Percentiles rank a stretch among this genome's conserved stretches.
These are phyloP conservation scores for Kurtzmaniella quercitrusa DNA, from an alignment of 1,139 yeast species.

Conservation along the genomic window DNA sequence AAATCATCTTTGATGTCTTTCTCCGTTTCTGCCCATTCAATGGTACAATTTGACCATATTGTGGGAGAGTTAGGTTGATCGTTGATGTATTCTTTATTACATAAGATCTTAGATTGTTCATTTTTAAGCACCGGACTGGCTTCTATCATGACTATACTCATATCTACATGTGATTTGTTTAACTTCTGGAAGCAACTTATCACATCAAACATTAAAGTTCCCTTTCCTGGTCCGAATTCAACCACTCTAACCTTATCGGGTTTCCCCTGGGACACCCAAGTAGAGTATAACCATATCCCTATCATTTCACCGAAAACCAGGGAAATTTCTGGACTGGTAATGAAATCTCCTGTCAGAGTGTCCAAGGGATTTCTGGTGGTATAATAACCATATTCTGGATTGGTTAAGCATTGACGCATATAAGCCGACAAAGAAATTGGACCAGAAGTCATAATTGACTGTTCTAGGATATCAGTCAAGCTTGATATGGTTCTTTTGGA, in stretches of 20 bases:
- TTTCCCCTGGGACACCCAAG: conserved; percentile 56
- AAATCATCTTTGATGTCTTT: conserved; percentile 43
- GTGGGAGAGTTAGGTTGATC: conserved; percentile 27
- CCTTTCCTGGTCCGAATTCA: conserved; percentile 89
- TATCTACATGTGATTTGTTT: conserved; percentile 19
- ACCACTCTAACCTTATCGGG: conserved; percentile 53
- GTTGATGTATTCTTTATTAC: conserved; percentile 24
- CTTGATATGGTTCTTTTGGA: conserved; percentile 5
- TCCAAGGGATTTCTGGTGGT: conserved; percentile 76
- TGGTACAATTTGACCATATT: conserved; percentile 45
- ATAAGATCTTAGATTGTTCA: conserved; percentile 51
- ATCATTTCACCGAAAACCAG: conserved; percentile 86
- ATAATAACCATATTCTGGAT: conserved; percentile 77
- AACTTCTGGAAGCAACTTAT: conserved; percentile 46
- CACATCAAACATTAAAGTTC: conserved; percentile 71
- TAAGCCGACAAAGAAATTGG: conserved; percentile 71
- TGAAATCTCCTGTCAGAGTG: conserved; percentile 60
- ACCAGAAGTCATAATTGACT: conserved; percentile 66
- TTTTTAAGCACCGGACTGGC: conserved; percentile 64
- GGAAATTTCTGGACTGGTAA: conserved; percentile 84
- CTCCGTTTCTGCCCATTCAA: conserved; percentile 72
- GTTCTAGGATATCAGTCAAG: conserved; percentile 40
- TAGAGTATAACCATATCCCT: conserved; percentile 66
- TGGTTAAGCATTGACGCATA: conserved; percentile 80
- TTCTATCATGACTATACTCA: conserved; percentile 60